Percentiles rank a stretch among this genome's conserved stretches.
Evolutionary conservation across 73 alveolate genomes (phyloP).

Genomic region (Paramecium tetraurelia): DNA sequence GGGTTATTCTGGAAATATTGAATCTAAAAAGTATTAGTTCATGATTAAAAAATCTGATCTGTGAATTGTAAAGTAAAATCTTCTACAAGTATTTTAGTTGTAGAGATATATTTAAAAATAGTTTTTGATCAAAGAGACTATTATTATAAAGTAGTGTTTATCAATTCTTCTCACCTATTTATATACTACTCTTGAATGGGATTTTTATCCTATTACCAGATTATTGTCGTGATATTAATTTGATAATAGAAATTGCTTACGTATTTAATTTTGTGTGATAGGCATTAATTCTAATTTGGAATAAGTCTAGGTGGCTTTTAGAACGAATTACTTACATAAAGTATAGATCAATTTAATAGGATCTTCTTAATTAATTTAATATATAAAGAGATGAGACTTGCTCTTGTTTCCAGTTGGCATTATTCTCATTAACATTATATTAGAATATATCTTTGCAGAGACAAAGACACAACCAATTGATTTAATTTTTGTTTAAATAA

Average conservation of each 20-base stretch:
- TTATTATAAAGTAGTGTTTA: background rate
- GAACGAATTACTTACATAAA: background rate
- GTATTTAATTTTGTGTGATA: background rate
- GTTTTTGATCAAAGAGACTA: background rate
- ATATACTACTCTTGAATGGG: background rate
- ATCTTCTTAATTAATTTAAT: background rate
- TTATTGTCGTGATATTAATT: background rate
- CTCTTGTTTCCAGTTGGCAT: background rate
- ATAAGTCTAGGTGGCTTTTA: background rate
- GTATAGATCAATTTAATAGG: background rate
- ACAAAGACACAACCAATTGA: background rate
- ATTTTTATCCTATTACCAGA: background rate
- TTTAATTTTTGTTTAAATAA: background rate
- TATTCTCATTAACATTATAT: background rate
- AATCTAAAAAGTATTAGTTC: slow-evolving; percentile 18
- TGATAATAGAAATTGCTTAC: background rate
- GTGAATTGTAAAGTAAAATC: background rate
- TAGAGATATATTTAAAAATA: background rate
- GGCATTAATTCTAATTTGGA: background rate
- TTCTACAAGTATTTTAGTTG: background rate
- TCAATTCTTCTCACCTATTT: background rate
- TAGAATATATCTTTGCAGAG: background rate
- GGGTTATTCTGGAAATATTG: slow-evolving; percentile 13
- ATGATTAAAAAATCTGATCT: background rate
- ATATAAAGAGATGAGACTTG: background rate